A percentile compares a stretch with the other conserved stretches of the same genome.
These are phyloP conservation scores for Oxalis stricta DNA, from an alignment of 441 rosid genomes.

Conservation along the genomic window DNA sequence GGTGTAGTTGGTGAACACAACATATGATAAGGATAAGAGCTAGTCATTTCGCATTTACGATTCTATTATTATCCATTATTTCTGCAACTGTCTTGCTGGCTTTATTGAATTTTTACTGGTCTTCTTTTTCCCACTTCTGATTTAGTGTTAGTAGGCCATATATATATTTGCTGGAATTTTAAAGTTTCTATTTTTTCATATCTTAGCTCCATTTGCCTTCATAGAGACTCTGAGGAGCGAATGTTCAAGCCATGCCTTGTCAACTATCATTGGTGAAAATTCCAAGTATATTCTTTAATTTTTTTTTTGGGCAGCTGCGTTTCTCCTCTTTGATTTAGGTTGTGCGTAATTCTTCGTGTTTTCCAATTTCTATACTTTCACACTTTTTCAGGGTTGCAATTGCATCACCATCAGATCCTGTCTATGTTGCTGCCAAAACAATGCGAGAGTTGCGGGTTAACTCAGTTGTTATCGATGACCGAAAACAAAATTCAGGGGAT, in stretches of 20 bases:
- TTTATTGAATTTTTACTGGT: not conserved
- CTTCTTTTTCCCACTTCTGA: too few relatives aligned
- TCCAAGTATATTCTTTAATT: conserved; percentile 28
- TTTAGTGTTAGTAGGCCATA: too few relatives aligned
- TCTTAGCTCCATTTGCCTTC: conserved; percentile 58
- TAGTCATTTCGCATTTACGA: too few relatives aligned
- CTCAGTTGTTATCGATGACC: conserved; percentile 43
- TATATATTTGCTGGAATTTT: not conserved
- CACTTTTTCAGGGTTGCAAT: conserved; percentile 40
- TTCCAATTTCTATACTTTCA: conserved; percentile 9
- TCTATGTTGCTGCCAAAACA: conserved; percentile 67
- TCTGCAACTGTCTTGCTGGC: not conserved
- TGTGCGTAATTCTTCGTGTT: conserved; percentile 1
- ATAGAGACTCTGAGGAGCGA: conserved; percentile 83
- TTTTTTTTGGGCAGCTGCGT: too few relatives aligned
- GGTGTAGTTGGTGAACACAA: too few relatives aligned
- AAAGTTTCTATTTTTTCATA: conserved; percentile 1
- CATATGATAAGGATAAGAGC: too few relatives aligned
- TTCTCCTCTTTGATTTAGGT: not conserved
- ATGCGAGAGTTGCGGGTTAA: conserved; percentile 71
- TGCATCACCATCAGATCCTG: conserved; percentile 71
- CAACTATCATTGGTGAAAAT: conserved; percentile 64
- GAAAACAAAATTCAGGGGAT: conserved; percentile 76
- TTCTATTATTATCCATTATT: too few relatives aligned
- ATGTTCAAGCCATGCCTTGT: conserved; percentile 91